Conservation (phyloP, 345 rosid genomes). For the Lenwebbia sp. region DNA sequence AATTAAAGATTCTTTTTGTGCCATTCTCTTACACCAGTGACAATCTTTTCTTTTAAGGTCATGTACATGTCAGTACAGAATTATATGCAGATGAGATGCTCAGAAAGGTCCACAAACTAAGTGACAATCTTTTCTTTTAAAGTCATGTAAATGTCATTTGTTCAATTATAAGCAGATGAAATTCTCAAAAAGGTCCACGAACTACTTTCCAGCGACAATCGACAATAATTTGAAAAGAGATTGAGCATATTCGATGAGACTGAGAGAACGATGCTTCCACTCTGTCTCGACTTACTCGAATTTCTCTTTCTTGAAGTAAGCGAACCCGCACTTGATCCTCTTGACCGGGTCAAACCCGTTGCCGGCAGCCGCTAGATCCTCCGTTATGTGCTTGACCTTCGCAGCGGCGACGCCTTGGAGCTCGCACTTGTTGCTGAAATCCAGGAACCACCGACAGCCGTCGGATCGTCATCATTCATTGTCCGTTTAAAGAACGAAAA, state of each 20-base stretch:
- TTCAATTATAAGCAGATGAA: neutral
- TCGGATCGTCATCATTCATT: slow-evolving; percentile 3
- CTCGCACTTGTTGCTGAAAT: slow-evolving; percentile 47
- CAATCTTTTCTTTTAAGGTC: neutral
- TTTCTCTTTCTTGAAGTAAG: slow-evolving; percentile 64
- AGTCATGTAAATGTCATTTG: neutral
- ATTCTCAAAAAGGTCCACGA: neutral
- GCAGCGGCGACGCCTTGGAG: slow-evolving; percentile 69
- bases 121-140: neutral
- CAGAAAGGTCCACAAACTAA: neutral
- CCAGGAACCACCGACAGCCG: neutral
- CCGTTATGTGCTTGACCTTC: slow-evolving; percentile 66
- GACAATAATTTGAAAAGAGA: neutral
- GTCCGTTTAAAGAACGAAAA: neutral
- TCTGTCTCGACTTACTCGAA: slow-evolving; percentile 39
- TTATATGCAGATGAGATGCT: neutral
- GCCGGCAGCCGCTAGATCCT: slow-evolving; percentile 49
- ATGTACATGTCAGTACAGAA: neutral
- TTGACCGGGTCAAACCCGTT: slow-evolving; percentile 35
- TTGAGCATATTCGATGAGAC: neutral
- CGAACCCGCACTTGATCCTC: slow-evolving; percentile 66
- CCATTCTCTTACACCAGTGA: neutral
- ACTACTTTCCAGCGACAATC: neutral
- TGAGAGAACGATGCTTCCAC: neutral
- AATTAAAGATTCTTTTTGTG: neutral